These are phyloP conservation scores for Sarocladiaceae sp. DNA, from an alignment of 2,329 filamentous ascomycete genomes.

Conservation along the genomic window DNA sequence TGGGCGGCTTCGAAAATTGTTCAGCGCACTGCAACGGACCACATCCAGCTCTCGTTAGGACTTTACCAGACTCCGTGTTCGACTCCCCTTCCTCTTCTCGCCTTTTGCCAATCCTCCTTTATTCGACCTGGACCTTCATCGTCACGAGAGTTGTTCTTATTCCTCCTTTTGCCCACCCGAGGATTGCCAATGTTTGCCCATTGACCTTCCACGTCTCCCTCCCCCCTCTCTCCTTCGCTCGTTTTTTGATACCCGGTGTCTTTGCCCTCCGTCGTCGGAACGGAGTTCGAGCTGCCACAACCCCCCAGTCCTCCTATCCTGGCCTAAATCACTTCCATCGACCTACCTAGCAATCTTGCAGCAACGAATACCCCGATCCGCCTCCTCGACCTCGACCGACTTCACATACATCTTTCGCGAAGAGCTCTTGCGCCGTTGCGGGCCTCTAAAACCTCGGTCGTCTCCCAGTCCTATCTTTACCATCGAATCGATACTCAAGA, in stretches of 20 bases:
- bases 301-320: not conserved
- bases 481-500: not conserved
- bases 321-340: not conserved
- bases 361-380: too few relatives aligned
- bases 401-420: too few relatives aligned
- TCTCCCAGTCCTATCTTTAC: too few relatives aligned
- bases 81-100: not conserved
- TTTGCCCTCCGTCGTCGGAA: slow-evolving; percentile 8
- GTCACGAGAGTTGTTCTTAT: too few relatives aligned
- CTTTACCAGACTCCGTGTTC: not conserved
- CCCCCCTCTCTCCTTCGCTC: not conserved
- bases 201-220: not conserved
- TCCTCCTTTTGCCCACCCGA: not conserved
- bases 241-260: slow-evolving; percentile 7
- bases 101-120: not conserved
- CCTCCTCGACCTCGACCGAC: too few relatives aligned
- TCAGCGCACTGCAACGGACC: not conserved
- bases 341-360: not conserved
- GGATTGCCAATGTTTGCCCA: slow-evolving; percentile 2
- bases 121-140: not conserved
- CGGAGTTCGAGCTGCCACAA: slow-evolving; percentile 7
- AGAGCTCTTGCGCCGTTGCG: too few relatives aligned
- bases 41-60: not conserved
- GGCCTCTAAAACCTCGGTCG: too few relatives aligned
- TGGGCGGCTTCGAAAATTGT: slow-evolving; percentile 10